Conservation (phyloP, 352 stramenopile genomes). For the Globisporangium viniferum region DNA sequence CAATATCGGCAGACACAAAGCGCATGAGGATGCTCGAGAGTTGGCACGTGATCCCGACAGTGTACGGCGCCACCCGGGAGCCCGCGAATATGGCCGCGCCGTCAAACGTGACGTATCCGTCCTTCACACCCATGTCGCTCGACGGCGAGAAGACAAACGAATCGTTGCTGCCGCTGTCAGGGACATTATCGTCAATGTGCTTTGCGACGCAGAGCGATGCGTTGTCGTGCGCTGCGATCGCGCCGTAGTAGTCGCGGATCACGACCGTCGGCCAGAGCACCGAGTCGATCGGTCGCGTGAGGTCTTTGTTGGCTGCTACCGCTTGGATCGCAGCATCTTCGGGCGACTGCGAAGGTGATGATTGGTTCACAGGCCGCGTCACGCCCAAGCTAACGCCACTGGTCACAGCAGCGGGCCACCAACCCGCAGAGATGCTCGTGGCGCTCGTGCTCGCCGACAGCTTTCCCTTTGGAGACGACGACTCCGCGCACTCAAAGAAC, state of each 20-base stretch:
- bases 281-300: conserved; percentile 1
- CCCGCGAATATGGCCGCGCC: conserved; percentile 33
- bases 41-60: conserved; percentile 41
- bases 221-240: conserved; percentile 50
- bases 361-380: conserved; percentile 8
- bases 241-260: conserved; percentile 55
- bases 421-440: conserved; percentile 34
- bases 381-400: conserved; percentile 53
- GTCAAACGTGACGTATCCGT: conserved; percentile 53
- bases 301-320: not conserved
- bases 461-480: not conserved
- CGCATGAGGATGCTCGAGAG: conserved; percentile 20
- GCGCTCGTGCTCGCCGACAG: conserved; percentile 39
- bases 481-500: conserved; percentile 33
- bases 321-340: not conserved
- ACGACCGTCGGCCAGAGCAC: conserved; percentile 61
- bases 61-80: conserved; percentile 31
- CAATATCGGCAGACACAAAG: conserved; percentile 30
- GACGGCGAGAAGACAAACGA: conserved; percentile 47
- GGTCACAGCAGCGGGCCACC: conserved; percentile 58
- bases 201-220: conserved; percentile 6
- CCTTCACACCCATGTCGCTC: conserved; percentile 19
- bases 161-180: conserved; percentile 19
- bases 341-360: not conserved
- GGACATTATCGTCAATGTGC: conserved; percentile 23